Evolutionary conservation across 129 eudicot genomes (phyloP), one percentile per base, ranked within the genome.

Genomic region (Cynara cardunculus): DNA sequence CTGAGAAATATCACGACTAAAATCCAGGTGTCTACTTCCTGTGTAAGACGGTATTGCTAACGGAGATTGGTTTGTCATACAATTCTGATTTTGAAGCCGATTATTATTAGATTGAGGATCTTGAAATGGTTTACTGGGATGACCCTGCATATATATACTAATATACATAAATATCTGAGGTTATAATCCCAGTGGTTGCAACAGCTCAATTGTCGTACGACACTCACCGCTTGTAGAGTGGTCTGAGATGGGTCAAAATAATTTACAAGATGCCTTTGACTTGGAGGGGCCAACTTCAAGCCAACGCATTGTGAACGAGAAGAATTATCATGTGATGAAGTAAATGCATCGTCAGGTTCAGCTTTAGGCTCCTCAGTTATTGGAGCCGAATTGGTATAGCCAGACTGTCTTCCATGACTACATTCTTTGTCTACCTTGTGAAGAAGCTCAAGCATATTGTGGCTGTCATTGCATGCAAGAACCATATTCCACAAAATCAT

Each of bases 371-470:
- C 79, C 66, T 85, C 79, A 0, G 49, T 49, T 66, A 35, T 34
- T 2, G 69, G 75, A 64, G 75, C 71, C 39, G 89, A 80, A 74
- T 37, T 80, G 34, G 37, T 79, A 18, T 62, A 71, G 82, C 83
- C 83, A 34, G 73, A 31, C 21, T 73, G 88, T 69, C 46, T 78
- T 39, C 74, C 89, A 64, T 46, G 68, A 19, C 41, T 59, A 71
- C 72, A 56, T 26, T 82, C 76, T 25, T 65, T 67, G 65, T 82
- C 85, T 24, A 82, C 87, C 85, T 75, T 88, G 83, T 83, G 68
- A 71, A 75, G 83, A 46, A 83, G 83, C 76, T 78, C 81, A 81
- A 86, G 72, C 87, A 81, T 81, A 78, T 72, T 61, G 30, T 81
- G 80, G 70, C 88, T 88, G 83, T 41, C 56, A 78, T 11, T 62